Conservation (phyloP, 768 basidiomycete species). For the Neoboletus brunneissimus region DNA sequence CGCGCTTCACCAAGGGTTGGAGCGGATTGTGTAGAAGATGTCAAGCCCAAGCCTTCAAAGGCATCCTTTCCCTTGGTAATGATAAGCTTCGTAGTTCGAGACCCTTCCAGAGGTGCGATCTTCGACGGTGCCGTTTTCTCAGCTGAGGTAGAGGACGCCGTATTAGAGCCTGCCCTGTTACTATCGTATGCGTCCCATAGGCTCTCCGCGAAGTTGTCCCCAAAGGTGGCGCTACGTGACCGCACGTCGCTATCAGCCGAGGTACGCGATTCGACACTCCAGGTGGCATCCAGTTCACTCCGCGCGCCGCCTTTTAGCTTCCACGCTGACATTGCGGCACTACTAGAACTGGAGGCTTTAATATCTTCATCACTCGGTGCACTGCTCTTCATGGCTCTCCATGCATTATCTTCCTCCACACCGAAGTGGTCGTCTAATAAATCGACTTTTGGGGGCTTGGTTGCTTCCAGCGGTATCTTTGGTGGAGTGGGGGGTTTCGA, state of each 20-base stretch:
- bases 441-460: constrained; percentile 23
- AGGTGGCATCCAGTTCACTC: constrained; percentile 36
- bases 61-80: constrained; percentile 59
- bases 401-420: constrained; percentile 45
- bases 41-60: constrained; percentile 70
- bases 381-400: constrained; percentile 40
- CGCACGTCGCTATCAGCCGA: constrained; percentile 24
- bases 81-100: constrained; percentile 31
- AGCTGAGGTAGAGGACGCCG: background rate
- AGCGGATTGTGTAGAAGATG: constrained; percentile 42
- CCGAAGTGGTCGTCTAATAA: constrained; percentile 39
- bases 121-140: constrained; percentile 24
- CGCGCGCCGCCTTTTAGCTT: constrained; percentile 26
- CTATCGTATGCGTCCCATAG: constrained; percentile 53
- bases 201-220: constrained; percentile 62
- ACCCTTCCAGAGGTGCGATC: constrained; percentile 28
- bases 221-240: constrained; percentile 45
- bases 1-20: constrained; percentile 77
- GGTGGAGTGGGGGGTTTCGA: constrained; percentile 26
- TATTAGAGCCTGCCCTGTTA: constrained; percentile 8
- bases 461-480: constrained; percentile 13
- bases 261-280: constrained; percentile 35
- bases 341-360: constrained; percentile 27
- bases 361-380: constrained; percentile 10
- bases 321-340: constrained; percentile 25